Percentiles rank a stretch among this genome's conserved stretches.
Conservation (phyloP, 768 basidiomycete species). For the Pleurotus salmoneostramineus region DNA sequence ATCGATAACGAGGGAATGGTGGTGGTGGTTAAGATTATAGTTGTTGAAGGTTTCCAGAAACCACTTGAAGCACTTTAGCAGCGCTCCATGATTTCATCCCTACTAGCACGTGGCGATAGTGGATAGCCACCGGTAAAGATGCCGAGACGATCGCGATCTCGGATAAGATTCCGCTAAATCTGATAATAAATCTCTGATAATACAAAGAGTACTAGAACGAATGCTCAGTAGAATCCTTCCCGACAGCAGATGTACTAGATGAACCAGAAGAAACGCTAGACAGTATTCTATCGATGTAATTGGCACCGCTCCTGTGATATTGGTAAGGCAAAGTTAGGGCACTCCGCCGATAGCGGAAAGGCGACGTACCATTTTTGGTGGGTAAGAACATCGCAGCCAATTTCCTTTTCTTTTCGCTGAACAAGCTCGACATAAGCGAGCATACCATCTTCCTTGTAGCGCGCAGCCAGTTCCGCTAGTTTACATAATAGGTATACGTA, state of each 20-base stretch:
- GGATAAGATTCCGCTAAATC: neutral
- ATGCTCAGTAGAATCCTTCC: slow-evolving; percentile 89
- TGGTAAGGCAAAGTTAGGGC: neutral
- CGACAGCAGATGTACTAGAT: slow-evolving; percentile 79
- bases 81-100: neutral
- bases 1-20: neutral
- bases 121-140: neutral
- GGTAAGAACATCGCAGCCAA: slow-evolving; percentile 86
- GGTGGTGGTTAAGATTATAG: slow-evolving; percentile 1
- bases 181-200: neutral
- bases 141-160: neutral
- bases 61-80: neutral
- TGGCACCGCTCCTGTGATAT: slow-evolving; percentile 74
- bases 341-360: neutral
- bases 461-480: slow-evolving; percentile 72
- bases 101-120: neutral
- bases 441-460: slow-evolving; percentile 88
- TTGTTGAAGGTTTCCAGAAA: neutral
- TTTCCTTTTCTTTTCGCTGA: slow-evolving; percentile 83
- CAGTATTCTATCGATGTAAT: slow-evolving; percentile 85
- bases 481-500: slow-evolving; percentile 3
- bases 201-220: slow-evolving; percentile 47
- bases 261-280: slow-evolving; percentile 84
- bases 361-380: slow-evolving; percentile 84
- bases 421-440: slow-evolving; percentile 88